Conservation (phyloP, 176 grass and related monocot species). For the Miscanthus lutarioriparius region DNA sequence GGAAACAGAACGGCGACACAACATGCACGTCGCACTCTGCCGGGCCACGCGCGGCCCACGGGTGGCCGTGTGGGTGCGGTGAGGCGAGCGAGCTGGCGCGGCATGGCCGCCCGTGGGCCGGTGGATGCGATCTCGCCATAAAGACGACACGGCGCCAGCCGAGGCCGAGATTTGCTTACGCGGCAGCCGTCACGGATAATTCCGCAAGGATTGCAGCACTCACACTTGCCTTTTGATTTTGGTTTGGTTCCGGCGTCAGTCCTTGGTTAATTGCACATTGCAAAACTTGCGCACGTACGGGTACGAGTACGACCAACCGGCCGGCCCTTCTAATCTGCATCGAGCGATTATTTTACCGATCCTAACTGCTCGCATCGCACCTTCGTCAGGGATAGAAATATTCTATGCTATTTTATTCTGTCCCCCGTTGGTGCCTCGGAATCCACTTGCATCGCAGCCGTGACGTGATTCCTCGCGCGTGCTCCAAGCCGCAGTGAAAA, state of each 20-base stretch:
- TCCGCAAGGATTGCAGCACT: neutral
- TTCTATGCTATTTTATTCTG: no score
- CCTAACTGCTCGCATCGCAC: no score
- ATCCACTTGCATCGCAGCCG: neutral
- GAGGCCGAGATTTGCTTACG: neutral
- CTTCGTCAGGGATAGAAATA: no score
- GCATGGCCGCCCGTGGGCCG: slow-evolving; percentile 5
- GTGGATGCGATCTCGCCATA: no score
- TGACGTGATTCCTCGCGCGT: neutral
- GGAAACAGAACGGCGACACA: neutral
- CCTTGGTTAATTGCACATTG: no score
- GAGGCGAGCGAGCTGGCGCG: neutral
- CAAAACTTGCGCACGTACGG: no score
- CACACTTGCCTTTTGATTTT: neutral
- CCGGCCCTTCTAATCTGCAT: slow-evolving; percentile 9
- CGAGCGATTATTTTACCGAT: neutral
- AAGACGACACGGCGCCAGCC: slow-evolving; percentile 9
- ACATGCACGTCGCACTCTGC: slow-evolving; percentile 11
- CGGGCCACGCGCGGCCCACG: neutral
- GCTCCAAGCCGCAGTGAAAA: slow-evolving; percentile 19
- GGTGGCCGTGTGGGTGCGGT: neutral
- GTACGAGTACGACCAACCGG: no score
- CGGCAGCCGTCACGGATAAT: neutral
- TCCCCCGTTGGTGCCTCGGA: neutral
- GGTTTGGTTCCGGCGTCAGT: no score